Evolutionary conservation across 306 rosid genomes (phyloP).

Genomic region (Corylus americana): DNA sequence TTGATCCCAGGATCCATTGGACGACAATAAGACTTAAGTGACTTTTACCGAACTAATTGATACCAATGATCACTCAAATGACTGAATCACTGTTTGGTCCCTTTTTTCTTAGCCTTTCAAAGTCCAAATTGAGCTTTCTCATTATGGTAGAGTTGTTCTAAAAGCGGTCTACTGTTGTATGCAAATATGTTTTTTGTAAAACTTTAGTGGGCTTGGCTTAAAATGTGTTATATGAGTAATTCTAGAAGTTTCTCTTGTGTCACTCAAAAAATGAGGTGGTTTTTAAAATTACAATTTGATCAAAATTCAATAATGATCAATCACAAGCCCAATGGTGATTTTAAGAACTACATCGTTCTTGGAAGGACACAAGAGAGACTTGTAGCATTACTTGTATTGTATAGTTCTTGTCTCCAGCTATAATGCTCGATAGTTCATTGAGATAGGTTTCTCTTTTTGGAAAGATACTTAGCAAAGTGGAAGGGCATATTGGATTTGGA

Average conservation of each 20-base stretch:
- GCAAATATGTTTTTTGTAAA: neutral
- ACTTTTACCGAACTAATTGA: neutral
- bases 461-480: neutral
- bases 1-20: neutral
- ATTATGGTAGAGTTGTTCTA: neutral
- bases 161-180: neutral
- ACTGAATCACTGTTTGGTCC: neutral
- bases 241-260: no score
- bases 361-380: no score
- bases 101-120: neutral
- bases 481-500: neutral
- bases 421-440: neutral
- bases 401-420: neutral
- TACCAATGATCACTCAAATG: neutral
- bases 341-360: no score
- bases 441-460: neutral
- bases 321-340: no score
- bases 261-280: no score
- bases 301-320: no score
- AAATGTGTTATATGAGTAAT: neutral
- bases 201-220: neutral
- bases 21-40: neutral
- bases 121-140: neutral
- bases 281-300: no score
- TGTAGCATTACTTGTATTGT: no score